Evolutionary conservation across 495 filamentous ascomycete species (phyloP), one percentile per base, ranked within the genome.

Genomic region (Hypoxylon perforatum): DNA sequence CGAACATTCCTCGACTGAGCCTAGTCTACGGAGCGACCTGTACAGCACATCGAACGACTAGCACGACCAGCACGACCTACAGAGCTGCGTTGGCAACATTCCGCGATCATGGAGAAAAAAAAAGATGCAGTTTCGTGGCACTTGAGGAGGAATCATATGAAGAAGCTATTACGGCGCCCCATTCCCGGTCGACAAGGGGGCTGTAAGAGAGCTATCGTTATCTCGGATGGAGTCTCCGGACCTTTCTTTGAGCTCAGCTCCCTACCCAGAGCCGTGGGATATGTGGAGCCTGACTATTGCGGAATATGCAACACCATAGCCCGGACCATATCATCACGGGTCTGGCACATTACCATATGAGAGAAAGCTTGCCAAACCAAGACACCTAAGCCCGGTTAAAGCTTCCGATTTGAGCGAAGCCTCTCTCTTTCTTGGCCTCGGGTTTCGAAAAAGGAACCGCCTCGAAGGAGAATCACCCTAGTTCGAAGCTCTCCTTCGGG

Each of bases 181-280:
- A 46, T 22, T 46, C 44, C 44, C 44, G 44, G 19, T 47, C 36
- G 17, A 15, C 35, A 51, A 30, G 53, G 61, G 25, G 25, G n/a
- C 3, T 28, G 25, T 3, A 36, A 49, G 35, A 12, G 28, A 51
- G 10, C 52, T 39, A 57, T 53, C 52, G 33, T 47, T 39, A 58
- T 62, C 54, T 49, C 35, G 59, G 35, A 53, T 55, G 52, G 53
- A n/a, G 49, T 36, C 54, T 49, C 48, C 52, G 46, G 53, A 46
- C 35, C 7, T 28, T 45, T 18, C 41, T 63, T 35, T 18, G 48
- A 53, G 46, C n/a, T 46, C 30, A 47, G 50, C 25, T n/a, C 42
- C 59, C 25, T 53, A 50, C 51, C 48, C 58, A 63, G 54, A 50
- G 15, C 48, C 36, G 42, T 45, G 65, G 59, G 42, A 63, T 58